Evolutionary conservation across 2,329 filamentous ascomycete species (phyloP).

Genomic region (Pleoardoris graminearum): DNA sequence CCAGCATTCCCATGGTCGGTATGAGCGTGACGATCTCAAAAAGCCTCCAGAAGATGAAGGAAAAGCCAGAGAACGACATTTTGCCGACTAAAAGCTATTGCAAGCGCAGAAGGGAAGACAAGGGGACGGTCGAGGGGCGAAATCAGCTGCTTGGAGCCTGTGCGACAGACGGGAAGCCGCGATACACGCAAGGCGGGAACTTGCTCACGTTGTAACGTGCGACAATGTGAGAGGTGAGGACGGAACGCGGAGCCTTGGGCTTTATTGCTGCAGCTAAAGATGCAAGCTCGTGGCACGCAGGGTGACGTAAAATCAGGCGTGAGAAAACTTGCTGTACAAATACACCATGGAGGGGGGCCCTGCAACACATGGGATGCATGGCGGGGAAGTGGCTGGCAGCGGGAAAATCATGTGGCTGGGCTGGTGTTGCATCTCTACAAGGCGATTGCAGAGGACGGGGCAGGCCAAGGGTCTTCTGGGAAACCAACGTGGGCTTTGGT

Average conservation of each 20-base stretch:
- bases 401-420: conserved; percentile 25
- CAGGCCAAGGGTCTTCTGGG: neutral
- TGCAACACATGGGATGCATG: conserved; percentile 18
- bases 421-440: conserved; percentile 9
- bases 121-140: neutral
- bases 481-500: neutral
- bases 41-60: conserved; percentile 64
- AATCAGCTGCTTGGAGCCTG: neutral
- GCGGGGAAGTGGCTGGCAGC: conserved; percentile 29
- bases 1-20: conserved; percentile 63
- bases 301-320: conserved; percentile 30
- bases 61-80: conserved; percentile 58
- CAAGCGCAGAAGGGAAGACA: neutral
- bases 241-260: conserved; percentile 15
- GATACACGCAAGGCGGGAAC: neutral
- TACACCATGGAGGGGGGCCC: conserved; percentile 1
- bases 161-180: neutral
- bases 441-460: conserved; percentile 1
- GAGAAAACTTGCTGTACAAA: conserved; percentile 23
- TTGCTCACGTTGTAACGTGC: neutral
- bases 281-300: conserved; percentile 12
- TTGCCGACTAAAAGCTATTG: conserved; percentile 17
- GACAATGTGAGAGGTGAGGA: neutral
- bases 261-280: conserved; percentile 19
- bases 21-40: conserved; percentile 65